Evolutionary conservation across 371 early-diverging fungal genomes (phyloP).

Genomic region (Fennellomyces sp.): DNA sequence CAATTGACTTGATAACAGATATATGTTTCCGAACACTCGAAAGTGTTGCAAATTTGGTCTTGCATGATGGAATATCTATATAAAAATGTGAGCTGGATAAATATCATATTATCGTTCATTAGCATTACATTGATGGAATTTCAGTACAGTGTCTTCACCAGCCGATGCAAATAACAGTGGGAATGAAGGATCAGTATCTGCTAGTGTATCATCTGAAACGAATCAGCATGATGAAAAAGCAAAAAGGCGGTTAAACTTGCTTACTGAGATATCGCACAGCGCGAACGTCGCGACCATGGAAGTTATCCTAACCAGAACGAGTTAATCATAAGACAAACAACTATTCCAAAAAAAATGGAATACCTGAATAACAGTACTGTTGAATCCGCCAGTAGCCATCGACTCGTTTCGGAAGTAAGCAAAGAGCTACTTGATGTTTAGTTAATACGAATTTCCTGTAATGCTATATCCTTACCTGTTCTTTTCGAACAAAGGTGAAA

Average conservation of each 20-base stretch:
- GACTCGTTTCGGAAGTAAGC: constrained; percentile 52
- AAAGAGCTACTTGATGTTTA: constrained; percentile 31
- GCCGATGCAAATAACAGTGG: constrained; percentile 51
- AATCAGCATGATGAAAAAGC: too few relatives aligned
- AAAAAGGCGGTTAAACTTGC: too few relatives aligned
- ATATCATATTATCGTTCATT: neutral
- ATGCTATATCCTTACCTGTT: constrained; percentile 29
- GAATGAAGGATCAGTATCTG: constrained; percentile 8
- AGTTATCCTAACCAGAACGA: constrained; percentile 31
- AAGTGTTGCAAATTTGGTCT: constrained; percentile 30
- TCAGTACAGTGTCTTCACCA: constrained; percentile 54
- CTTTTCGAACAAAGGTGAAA: constrained; percentile 59
- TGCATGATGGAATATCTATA: constrained; percentile 24
- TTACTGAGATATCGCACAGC: constrained; percentile 41
- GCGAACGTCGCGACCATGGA: constrained; percentile 64
- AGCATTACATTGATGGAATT: constrained; percentile 48
- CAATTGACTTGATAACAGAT: constrained; percentile 53
- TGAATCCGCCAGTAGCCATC: constrained; percentile 41
- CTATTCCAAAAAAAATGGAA: neutral
- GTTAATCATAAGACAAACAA: neutral
- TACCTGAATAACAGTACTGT: constrained; percentile 51
- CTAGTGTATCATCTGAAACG: constrained; percentile 2
- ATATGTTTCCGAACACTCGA: constrained; percentile 51
- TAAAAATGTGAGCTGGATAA: neutral
- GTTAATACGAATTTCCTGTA: neutral